Evolutionary conservation across 169 alveolate species (phyloP), one percentile per base, ranked within the genome.

Genomic region (Condylostoma magnum): DNA sequence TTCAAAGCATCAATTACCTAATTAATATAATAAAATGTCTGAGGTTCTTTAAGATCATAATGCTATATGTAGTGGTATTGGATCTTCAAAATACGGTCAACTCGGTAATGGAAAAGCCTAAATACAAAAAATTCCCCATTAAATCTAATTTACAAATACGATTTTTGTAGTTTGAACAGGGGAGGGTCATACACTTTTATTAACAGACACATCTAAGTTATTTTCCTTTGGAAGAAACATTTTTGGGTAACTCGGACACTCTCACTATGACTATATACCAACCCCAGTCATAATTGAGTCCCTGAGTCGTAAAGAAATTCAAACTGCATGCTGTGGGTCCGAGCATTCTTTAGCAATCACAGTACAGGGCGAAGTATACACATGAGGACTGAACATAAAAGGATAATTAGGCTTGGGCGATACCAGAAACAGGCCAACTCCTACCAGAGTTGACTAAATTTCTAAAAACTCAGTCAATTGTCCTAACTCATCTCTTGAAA

Each of bases 331-430:
- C 27, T 60, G 71, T 27, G 94, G 96, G 27, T 82, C 83, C 68
- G 79, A 82, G 58, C 96, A 91, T 72, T 80, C 90, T 4, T 15
- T 91, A 31, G 93, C 94, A 5, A 38, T 84, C 30, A 77, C 91
- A 10, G 43, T 76, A 28, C 75, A 78, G 37, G 93, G 94, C 34
- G 85, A 80, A 66, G 60, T 86, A 12, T 88, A 58, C 67, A 51
- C 89, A 15, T 91, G 96, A 94, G 96, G 96, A 34, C 69, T 83
- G 48, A 87, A 87, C 77, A 55, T 71, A 60, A 79, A 79, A 67
- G 94, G 94, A 6, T 85, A 88, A 50, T 78, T 91, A 38, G 96
- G 96, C 12, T 60, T 80, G 2, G 93, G 93, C 18, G 91, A 83
- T 66, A 79, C 47, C 8, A 8, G 6, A 10, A 36, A n/a, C 31